phyloP scores from a whole-genome alignment of 768 basidiomycete species.

The Chalciporus piperatus region DNA sequence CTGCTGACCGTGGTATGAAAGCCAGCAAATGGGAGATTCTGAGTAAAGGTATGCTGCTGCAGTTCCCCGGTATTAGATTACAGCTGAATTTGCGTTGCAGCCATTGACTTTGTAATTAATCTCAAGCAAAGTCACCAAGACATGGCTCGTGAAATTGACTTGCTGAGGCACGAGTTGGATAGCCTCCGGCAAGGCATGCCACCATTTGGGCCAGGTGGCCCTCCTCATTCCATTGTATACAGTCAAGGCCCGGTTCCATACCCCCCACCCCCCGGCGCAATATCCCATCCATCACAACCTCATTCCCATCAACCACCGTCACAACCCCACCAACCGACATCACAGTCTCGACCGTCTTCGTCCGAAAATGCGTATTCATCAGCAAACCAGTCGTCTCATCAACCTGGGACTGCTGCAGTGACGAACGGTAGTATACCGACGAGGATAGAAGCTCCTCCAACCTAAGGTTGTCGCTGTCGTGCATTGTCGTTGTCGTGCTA shows the following conservation, averaged over 20 bases:
- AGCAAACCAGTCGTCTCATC: conserved; percentile 32
- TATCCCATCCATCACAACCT: conserved; percentile 40
- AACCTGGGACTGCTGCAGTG: conserved; percentile 30
- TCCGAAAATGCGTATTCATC: conserved; percentile 57
- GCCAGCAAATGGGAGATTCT: conserved; percentile 99
- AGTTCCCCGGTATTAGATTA: background rate
- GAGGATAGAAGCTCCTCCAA: conserved; percentile 43
- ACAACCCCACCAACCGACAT: conserved; percentile 31
- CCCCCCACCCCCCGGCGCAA: conserved; percentile 42
- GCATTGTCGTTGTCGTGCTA: background rate
- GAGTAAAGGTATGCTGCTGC: conserved; percentile 72
- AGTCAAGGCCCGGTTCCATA: conserved; percentile 48
- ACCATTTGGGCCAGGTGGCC: conserved; percentile 47
- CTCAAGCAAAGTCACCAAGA: conserved; percentile 77
- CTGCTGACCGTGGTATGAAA: conserved; percentile 91
- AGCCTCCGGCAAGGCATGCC: conserved; percentile 56
- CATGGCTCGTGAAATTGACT: conserved; percentile 75
- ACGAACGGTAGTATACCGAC: conserved; percentile 39
- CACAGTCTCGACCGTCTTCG: conserved; percentile 56
- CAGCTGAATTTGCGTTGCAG: conserved; percentile 35
- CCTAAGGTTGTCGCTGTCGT: conserved; percentile 29
- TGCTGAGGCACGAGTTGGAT: conserved; percentile 74
- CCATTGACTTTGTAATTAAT: conserved; percentile 83
- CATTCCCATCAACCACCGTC: conserved; percentile 31
- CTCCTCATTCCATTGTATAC: conserved; percentile 51